Conservation (phyloP, 2,329 filamentous ascomycete species). For the Colletotrichum trifolii region DNA sequence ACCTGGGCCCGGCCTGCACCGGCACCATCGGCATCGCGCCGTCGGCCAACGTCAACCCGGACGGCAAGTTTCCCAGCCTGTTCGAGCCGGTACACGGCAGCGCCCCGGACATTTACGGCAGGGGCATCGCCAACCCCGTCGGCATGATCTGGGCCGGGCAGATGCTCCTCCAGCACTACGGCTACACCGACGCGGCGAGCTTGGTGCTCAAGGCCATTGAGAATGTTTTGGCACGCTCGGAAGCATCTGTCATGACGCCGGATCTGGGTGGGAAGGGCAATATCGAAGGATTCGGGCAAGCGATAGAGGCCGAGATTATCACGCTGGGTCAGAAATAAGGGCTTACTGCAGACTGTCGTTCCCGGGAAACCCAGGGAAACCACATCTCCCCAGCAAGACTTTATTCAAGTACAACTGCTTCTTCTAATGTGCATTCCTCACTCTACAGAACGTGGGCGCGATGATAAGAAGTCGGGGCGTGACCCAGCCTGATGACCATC, state of each 20-base stretch:
- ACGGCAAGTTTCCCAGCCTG: constrained; percentile 64
- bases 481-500: no score
- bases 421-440: no score
- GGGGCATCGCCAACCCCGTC: constrained; percentile 78
- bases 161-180: constrained; percentile 79
- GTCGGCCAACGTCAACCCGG: constrained; percentile 74
- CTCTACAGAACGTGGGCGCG: no score
- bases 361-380: no score
- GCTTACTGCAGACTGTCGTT: not conserved
- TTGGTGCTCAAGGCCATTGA: constrained; percentile 71
- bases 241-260: constrained; percentile 44
- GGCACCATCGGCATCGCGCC: constrained; percentile 79
- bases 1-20: constrained; percentile 75
- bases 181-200: constrained; percentile 51
- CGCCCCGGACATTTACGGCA: constrained; percentile 79
- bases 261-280: constrained; percentile 46
- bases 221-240: constrained; percentile 65
- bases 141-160: constrained; percentile 77
- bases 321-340: constrained; percentile 9
- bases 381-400: no score
- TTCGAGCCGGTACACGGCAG: constrained; percentile 79
- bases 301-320: constrained; percentile 39
- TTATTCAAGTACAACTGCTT: no score
- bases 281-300: constrained; percentile 40
- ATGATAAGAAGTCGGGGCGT: no score